These are phyloP conservation scores for Isatis tinctoria DNA, from an alignment of 345 rosid genomes.

Conservation along the genomic window DNA sequence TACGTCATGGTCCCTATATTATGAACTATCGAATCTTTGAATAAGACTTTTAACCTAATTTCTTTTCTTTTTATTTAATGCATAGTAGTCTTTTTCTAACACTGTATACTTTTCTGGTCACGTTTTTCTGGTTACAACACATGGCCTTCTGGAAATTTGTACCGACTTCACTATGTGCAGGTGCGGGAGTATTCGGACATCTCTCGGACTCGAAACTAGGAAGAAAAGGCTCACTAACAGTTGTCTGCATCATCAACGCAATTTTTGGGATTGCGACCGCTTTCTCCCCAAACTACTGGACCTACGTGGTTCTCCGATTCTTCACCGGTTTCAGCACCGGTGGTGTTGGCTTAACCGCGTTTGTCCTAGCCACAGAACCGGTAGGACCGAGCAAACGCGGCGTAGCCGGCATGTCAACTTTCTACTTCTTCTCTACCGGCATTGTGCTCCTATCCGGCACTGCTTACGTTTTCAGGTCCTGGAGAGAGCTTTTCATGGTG, in stretches of 20 bases:
- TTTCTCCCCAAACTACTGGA: slow-evolving; percentile 61
- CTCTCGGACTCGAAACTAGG: slow-evolving; percentile 86
- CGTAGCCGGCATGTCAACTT: slow-evolving; percentile 89
- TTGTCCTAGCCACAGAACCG: slow-evolving; percentile 86
- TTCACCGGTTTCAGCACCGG: slow-evolving; percentile 93
- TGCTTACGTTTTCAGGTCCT: slow-evolving; percentile 61
- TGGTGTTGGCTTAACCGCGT: slow-evolving; percentile 81
- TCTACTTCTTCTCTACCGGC: slow-evolving; percentile 86
- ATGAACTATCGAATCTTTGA: background rate
- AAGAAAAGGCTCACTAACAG: slow-evolving; percentile 83
- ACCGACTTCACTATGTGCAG: slow-evolving; percentile 34
- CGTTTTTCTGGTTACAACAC: slow-evolving; percentile 5
- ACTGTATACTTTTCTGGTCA: background rate
- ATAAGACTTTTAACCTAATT: background rate
- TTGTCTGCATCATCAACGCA: slow-evolving; percentile 68
- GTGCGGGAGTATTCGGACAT: slow-evolving; percentile 93
- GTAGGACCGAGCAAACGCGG: slow-evolving; percentile 84
- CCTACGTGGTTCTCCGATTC: slow-evolving; percentile 59
- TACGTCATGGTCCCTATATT: background rate
- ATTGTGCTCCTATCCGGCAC: slow-evolving; percentile 64
- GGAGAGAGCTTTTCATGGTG: slow-evolving; percentile 75
- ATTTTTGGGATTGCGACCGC: slow-evolving; percentile 75
- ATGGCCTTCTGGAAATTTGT: background rate
- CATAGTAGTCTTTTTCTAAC: background rate
- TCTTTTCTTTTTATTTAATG: background rate